phyloP scores from a whole-genome alignment of 139 green algal species.

The Tetradesmus lagerheimii region DNA sequence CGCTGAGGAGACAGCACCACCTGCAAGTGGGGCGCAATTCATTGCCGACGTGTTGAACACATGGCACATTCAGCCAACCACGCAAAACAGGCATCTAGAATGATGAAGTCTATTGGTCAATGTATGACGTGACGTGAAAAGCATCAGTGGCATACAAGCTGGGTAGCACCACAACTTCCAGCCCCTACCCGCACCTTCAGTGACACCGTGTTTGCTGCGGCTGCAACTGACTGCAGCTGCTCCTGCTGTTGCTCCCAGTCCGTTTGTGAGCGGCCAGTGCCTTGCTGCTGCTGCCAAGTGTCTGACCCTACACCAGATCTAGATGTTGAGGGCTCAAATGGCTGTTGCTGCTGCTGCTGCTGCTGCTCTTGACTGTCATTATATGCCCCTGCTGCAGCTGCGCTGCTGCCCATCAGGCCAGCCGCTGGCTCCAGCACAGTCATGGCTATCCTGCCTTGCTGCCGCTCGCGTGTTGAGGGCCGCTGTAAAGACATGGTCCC shows the following conservation, averaged over 20 bases:
- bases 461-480: constrained; percentile 60
- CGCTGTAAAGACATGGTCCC: constrained; percentile 42
- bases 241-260: constrained; percentile 26
- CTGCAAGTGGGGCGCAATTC: not conserved
- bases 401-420: constrained; percentile 30
- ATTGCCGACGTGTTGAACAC: too few species aligned
- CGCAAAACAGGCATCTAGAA: too few species aligned
- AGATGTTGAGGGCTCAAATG: not conserved
- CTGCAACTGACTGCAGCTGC: not conserved
- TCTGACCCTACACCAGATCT: not conserved
- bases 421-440: constrained; percentile 66
- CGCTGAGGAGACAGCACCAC: constrained; percentile 70
- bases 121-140: too few species aligned
- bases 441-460: constrained; percentile 67
- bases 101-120: too few species aligned
- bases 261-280: not conserved
- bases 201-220: not conserved
- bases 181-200: constrained; percentile 29
- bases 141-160: too few species aligned
- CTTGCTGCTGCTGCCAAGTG: constrained; percentile 12
- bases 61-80: not conserved
- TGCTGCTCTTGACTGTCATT: not conserved
- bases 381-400: constrained; percentile 9
- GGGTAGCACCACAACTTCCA: too few species aligned
- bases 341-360: constrained; percentile 9